Conservation (phyloP, 495 filamentous ascomycete genomes). For the Alectoria sarmentosa region DNA sequence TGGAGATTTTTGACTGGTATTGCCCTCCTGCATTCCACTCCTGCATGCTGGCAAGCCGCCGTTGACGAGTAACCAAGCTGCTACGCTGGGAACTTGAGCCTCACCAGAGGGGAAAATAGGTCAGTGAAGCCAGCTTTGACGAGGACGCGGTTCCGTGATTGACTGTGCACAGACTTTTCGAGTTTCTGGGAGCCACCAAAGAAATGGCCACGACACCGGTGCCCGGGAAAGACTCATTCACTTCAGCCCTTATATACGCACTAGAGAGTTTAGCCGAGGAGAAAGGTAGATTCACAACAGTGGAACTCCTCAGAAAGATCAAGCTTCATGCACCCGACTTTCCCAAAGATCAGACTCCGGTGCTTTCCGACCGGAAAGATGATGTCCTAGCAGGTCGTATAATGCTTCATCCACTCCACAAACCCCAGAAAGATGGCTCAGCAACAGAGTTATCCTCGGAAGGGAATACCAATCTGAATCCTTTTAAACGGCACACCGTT, state of each 20-base stretch:
- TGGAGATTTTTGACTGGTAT: constrained; percentile 33
- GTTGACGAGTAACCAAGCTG: constrained; percentile 13
- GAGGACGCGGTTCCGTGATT: neutral
- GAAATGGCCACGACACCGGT: neutral
- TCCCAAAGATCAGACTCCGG: constrained; percentile 17
- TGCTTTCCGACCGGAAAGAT: constrained; percentile 10
- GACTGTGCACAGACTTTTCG: constrained; percentile 11
- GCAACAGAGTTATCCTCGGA: too few species aligned
- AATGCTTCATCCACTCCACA: constrained; percentile 21
- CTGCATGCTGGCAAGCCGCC: too few species aligned
- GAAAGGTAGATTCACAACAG: constrained; percentile 22
- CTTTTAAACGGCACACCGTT: constrained; percentile 2
- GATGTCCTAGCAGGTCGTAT: constrained; percentile 14
- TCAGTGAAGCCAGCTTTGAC: neutral
- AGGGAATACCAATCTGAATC: too few species aligned
- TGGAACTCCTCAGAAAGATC: constrained; percentile 19
- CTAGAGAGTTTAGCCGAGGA: constrained; percentile 11
- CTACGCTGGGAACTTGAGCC: constrained; percentile 19
- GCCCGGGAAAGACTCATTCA: constrained; percentile 24
- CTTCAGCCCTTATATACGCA: constrained; percentile 20
- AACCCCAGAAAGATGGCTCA: neutral
- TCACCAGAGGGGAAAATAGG: constrained; percentile 10
- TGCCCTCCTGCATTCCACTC: too few species aligned
- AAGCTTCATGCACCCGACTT: constrained; percentile 18
- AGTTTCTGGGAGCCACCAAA: constrained; percentile 25